Percentiles rank a stretch among this genome's conserved stretches.
phyloP scores from a whole-genome alignment of 139 green algal genomes.

The Microglena sp. region DNA sequence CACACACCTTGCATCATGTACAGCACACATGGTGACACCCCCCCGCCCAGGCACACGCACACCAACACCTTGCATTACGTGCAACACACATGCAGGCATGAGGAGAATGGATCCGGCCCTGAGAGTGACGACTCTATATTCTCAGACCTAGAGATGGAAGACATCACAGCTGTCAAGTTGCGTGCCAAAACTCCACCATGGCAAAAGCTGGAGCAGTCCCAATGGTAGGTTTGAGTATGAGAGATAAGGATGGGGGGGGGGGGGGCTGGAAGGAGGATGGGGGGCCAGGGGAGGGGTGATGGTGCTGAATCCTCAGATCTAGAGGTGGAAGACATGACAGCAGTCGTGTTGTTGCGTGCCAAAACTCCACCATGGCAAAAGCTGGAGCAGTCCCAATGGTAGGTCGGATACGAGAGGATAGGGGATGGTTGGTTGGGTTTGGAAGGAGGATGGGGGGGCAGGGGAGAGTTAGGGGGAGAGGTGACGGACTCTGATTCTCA shows the following conservation, averaged over 20 bases:
- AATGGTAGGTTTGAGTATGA: conserved; percentile 10
- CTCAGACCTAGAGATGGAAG: conserved; percentile 28
- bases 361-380: conserved; percentile 40
- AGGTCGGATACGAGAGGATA: no score
- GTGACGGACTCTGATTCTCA: conserved; percentile 23
- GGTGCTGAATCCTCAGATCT: conserved; percentile 26
- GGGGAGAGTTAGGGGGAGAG: no score
- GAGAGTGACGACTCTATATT: conserved; percentile 23
- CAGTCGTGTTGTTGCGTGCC: conserved; percentile 35
- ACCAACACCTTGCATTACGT: no score
- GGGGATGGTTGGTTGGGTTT: no score
- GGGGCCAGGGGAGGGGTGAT: no score
- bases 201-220: conserved; percentile 24
- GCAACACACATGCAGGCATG: not conserved
- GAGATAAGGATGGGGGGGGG: not conserved
- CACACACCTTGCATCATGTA: no score
- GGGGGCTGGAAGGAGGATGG: not conserved
- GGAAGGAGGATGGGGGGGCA: no score
- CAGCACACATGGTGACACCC: no score
- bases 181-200: conserved; percentile 34
- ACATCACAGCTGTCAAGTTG: conserved; percentile 37
- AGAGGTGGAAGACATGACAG: conserved; percentile 27
- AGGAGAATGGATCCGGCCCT: no score
- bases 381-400: conserved; percentile 18
- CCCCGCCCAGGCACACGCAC: no score